Base-by-base conservation (phyloP, 768 basidiomycete species). In the Boletus patriciae region DNA sequence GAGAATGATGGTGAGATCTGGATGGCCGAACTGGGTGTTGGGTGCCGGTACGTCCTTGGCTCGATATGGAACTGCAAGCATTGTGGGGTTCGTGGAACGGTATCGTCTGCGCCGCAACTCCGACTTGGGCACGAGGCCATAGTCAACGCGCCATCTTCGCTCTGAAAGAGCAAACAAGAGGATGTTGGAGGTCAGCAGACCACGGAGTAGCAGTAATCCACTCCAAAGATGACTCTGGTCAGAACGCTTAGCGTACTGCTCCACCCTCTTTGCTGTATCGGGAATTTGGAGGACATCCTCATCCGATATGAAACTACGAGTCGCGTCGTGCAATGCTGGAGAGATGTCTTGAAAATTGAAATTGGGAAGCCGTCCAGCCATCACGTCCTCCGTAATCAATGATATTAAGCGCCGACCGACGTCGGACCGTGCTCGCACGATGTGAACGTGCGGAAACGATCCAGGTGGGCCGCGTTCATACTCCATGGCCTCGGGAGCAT, bases 21-120 rank as follows among this genome's bases (percentile, higher is more conserved):
- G 74, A 40, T 76, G 75, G 15, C 68, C 69, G 18, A 75, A 76
- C 29, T 75, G 69, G 1, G 73, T 67, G 38, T 64, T 57, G 7
- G 57, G 29, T 16, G 71, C 59, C 0, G 73, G 73, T 3, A 64
- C 44, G n/a, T 76, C 75, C 51, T 71, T 74, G 0, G 73, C 74
- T 1, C 70, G 68, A 23, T 74, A 75, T 0, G 75, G 73, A 0
- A 76, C 68, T 0, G 73, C 73, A 3, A 74, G 55, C 55, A 62
- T 54, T 0, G 72, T 70, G n/a, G 12, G 38, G 0, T 19, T 3
- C 0, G 15, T n/a, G n/a, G n/a, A n/a, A n/a, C n/a, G n/a, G n/a
- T n/a, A n/a, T n/a, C 36, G 10, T 2, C 5, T 6, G 38, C 0
- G 27, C 1, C 0, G 15, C n/a, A n/a, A n/a, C n/a, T n/a, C n/a